Evolutionary conservation across 495 filamentous ascomycete species (phyloP), one percentile per base, ranked within the genome.

Genomic region (Penicillium cinerascens): DNA sequence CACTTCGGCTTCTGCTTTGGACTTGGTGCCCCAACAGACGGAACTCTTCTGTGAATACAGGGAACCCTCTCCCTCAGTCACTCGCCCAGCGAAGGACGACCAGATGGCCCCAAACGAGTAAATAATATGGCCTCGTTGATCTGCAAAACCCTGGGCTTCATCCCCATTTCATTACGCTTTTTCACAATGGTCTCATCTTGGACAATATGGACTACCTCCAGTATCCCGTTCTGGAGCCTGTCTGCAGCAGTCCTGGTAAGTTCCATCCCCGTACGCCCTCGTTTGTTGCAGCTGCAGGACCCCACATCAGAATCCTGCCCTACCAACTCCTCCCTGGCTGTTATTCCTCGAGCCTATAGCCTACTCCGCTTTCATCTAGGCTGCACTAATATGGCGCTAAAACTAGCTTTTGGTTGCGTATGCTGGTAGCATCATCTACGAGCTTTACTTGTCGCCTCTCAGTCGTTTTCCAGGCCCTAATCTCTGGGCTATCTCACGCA

Each of bases 381-480:
- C n/a, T 39, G 9, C 17, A 42, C 56, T 59, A 49, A 57, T 41
- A 7, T 27, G 7, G 11, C 20, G 15, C 21, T 44, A 21, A 16
- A 17, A 44, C 41, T 40, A 68, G 65, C 3, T 50, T 20, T 10
- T 60, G 11, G 36, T 65, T 35, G 59, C 35, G 20, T 6, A 57
- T 6, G 9, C 35, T 3, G 56, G 51, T 27, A 57, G 39, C 22
- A 45, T 59, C 26, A 50, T 73, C 47, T 82, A 83, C 57, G 71
- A 75, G 29, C 61, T 82, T 25, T 77, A 63, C 49, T 71, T 76
- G 55, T 78, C 79, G 42, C 79, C 80, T 0, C 71, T 84, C 15
- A 41, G 60, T 16, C 60, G 60, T 3, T 77, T 76, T 55, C 82
- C 82, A 0, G 82, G 82, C 3, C 82, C 81, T 21, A 70, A 62